Base-by-base conservation (phyloP, 495 filamentous ascomycete genomes). In the Lophium mytilinum region DNA sequence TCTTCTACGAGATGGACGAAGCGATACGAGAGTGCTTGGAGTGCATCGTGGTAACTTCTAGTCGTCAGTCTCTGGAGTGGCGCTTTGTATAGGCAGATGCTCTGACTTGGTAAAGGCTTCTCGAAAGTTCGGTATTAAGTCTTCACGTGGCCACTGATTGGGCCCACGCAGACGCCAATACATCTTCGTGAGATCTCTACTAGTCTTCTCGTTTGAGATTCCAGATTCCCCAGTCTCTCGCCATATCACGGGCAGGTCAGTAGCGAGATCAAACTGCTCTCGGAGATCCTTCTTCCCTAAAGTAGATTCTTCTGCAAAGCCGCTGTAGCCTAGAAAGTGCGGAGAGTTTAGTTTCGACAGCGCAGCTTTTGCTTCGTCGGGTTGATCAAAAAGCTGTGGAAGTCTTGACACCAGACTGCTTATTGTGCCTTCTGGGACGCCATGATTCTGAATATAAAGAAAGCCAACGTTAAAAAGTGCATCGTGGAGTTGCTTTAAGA, bases 191-290 rank as follows among this genome's bases (percentile, higher is more conserved):
- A 64, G 52, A 34, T 57, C 60, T 48, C 42, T 50, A 17, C n/a
- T 34, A 11, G 35, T 6, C 12, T 19, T 18, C 14, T 19, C 17
- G 14, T 37, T 21, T 11, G 18, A 11, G 4, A 1, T 43, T 37
- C 4, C 10, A 19, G 37, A 50, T 17, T 15, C 17, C 15, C 4
- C 17, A 21, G 41, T 3, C n/a, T 18, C 40, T 12, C 48, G 37
- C 68, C 70, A 79, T 6, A 63, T 67, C 12, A 71, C 68, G 0
- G 69, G 62, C 10, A 79, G 58, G 58, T 81, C 78, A 0, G 77
- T 79, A 33, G 75, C 78, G 63, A 80, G 78, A 57, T 82, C 77
- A 19, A 79, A 79, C 57, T 82, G 78, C 56, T 83, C 79, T 7
- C 78, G 66, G 37, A 71, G 62, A 55, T 82, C 79, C 21, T 64